phyloP scores from a whole-genome alignment of 2,329 filamentous ascomycete species.

The Arthrobotrys megalospora region DNA sequence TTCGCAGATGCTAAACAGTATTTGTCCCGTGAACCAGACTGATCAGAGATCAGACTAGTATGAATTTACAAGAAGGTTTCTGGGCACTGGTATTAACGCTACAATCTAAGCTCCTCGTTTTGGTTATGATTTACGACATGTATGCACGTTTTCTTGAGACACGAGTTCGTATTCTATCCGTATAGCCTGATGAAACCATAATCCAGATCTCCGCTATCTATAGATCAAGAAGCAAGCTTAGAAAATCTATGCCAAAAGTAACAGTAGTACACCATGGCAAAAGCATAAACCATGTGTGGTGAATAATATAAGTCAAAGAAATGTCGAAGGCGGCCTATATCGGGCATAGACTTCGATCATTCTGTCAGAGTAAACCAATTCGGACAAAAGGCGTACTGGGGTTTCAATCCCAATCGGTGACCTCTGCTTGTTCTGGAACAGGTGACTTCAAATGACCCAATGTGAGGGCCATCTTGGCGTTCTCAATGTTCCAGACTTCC shows the following conservation, averaged over 20 bases:
- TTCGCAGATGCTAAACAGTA: no score
- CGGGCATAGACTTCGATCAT: background rate
- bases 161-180: conserved; percentile 16
- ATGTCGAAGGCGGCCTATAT: background rate
- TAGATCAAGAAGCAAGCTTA: conserved; percentile 40
- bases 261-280: conserved; percentile 9
- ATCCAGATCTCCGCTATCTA: conserved; percentile 28
- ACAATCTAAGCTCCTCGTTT: no score
- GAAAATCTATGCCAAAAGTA: conserved; percentile 32
- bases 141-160: no score
- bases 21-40: no score
- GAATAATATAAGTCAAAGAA: conserved; percentile 12
- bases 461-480: conserved; percentile 76
- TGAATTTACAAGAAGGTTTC: no score
- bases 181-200: background rate
- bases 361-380: background rate
- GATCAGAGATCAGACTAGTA: no score
- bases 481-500: conserved; percentile 82
- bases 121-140: no score
- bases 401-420: conserved; percentile 58
- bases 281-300: background rate
- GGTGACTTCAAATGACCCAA: conserved; percentile 77
- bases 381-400: background rate
- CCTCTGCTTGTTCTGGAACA: conserved; percentile 78
- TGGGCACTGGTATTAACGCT: no score